Conservation (phyloP, 345 rosid genomes). For the Laguncularia racemosa region DNA sequence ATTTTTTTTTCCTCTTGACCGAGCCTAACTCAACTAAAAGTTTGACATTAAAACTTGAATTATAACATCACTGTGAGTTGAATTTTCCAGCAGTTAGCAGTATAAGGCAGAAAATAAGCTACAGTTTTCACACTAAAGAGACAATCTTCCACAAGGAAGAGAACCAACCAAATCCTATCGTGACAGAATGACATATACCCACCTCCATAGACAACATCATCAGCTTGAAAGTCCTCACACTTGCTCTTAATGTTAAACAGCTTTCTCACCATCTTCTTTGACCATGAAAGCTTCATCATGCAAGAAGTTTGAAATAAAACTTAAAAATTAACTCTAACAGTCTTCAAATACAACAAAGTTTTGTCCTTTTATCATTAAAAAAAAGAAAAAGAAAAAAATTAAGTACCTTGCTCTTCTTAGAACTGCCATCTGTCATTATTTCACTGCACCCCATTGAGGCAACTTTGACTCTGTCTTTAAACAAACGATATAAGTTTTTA, state of each 20-base stretch:
- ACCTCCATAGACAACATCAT: constrained; percentile 61
- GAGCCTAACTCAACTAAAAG: not conserved
- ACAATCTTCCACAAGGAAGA: not conserved
- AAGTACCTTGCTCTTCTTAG: constrained; percentile 89
- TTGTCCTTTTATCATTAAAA: not conserved
- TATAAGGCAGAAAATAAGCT: not conserved
- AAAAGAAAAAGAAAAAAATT: not conserved
- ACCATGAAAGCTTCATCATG: constrained; percentile 83
- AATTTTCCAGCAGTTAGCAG: not conserved
- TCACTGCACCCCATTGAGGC: constrained; percentile 24
- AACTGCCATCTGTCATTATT: constrained; percentile 80
- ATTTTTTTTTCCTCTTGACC: constrained; percentile 5
- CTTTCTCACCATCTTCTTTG: constrained; percentile 87
- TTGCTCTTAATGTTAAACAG: constrained; percentile 92
- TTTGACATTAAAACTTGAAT: not conserved
- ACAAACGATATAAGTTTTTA: constrained; percentile 7
- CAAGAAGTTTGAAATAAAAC: not conserved
- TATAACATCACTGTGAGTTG: not conserved
- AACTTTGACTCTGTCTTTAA: constrained; percentile 6
- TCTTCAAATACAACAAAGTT: constrained; percentile 4
- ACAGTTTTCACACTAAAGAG: not conserved
- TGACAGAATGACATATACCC: constrained; percentile 2
- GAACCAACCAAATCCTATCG: not conserved
- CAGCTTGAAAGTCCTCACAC: constrained; percentile 81
- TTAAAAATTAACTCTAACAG: not conserved